Evolutionary conservation across 371 early-diverging fungal genomes (phyloP).

Genomic region (Basidiobolus meristosporus): DNA sequence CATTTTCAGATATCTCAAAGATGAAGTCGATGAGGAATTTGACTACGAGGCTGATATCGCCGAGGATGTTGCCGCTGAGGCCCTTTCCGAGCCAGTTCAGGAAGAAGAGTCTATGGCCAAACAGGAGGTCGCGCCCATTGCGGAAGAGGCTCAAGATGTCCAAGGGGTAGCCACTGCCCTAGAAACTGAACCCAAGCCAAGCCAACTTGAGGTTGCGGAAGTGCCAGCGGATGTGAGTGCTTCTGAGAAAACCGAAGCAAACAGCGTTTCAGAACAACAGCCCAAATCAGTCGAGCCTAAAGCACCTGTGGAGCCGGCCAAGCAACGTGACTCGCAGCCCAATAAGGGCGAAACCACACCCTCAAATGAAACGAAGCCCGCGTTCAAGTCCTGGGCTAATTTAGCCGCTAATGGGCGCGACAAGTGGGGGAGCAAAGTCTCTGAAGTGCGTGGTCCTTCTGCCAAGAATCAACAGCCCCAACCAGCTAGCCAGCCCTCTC

Average conservation of each 20-base stretch:
- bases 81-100: no score
- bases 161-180: conserved; percentile 2
- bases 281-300: background rate
- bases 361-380: conserved; percentile 5
- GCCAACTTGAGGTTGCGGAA: background rate
- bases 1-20: conserved; percentile 84
- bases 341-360: conserved; percentile 5
- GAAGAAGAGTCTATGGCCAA: no score
- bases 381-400: conserved; percentile 28
- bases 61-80: conserved; percentile 3
- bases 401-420: conserved; percentile 16
- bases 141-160: conserved; percentile 1
- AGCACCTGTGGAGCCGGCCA: conserved; percentile 1
- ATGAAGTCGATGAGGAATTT: conserved; percentile 22
- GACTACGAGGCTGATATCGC: conserved; percentile 9
- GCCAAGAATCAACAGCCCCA: conserved; percentile 7
- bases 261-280: background rate
- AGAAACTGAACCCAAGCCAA: conserved; percentile 2
- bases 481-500: conserved; percentile 3
- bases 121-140: background rate
- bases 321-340: conserved; percentile 3
- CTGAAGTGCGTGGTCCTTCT: conserved; percentile 12
- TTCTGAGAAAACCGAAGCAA: no score
- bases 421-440: conserved; percentile 13
- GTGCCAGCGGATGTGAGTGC: no score